Evolutionary conservation across 2,329 filamentous ascomycete species (phyloP), one percentile per base, ranked within the genome.

Genomic region (Corynespora cassiicola): DNA sequence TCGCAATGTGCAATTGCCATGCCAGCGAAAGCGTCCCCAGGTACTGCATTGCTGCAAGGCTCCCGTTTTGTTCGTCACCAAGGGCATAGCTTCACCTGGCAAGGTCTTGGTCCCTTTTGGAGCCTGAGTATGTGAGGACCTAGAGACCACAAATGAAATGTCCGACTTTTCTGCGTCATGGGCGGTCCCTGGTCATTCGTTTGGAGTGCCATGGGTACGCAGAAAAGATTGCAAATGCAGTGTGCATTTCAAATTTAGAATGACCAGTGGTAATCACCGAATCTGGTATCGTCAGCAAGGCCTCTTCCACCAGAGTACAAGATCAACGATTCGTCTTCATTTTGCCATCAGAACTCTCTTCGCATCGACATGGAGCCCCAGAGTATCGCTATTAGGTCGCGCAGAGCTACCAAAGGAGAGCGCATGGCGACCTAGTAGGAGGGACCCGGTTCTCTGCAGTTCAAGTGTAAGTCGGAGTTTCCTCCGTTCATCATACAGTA

Each of bases 391-490:
- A n/a, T 11, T 25, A 12, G 16, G 14, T 16, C 12, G 10, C 25
- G 16, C 19, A 28, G 30, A 31, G 26, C 30, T 36, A 31, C 26
- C 30, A 30, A 33, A 20, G 19, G 32, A 11, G 38, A 39, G 29
- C 29, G 28, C 33, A 40, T 7, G 16, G 29, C 28, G 19, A 31
- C 29, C 24, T 24, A 18, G 20, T 23, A 14, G 19, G 21, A 30
- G 24, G 22, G 10, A 31, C 24, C 29, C 10, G 22, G 22, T 15
- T 30, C 37, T 40, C 42, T 45, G 22, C 42, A 45, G 42, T 36
- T 45, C 42, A 45, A 45, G 42, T 45, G 42, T 40, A 45, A n/a
- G n/a, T n/a, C 37, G 42, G 36, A 39, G 41, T 39, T 32, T 17
- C 41, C 41, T 44, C 41, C 41, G 33, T 30, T 39, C 36, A 44